These are phyloP conservation scores for Furcasterigmium furcatum DNA, from an alignment of 2,329 filamentous ascomycete species.

Conservation along the genomic window DNA sequence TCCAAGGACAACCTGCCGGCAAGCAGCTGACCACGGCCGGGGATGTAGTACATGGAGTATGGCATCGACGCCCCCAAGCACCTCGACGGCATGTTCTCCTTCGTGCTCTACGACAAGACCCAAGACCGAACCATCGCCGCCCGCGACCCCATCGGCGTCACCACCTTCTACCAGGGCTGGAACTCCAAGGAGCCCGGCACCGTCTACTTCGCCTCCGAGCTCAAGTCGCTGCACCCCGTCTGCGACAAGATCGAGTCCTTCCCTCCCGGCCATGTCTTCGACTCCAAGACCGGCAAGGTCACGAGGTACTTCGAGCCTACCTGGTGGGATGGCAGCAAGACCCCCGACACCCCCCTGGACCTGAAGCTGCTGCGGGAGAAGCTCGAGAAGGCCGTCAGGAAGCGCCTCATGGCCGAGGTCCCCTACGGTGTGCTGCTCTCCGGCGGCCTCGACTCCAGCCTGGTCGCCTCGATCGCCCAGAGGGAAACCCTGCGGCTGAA, in stretches of 20 bases:
- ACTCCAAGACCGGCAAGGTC: constrained; percentile 83
- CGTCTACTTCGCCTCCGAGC: constrained; percentile 94
- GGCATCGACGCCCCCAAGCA: constrained; percentile 88
- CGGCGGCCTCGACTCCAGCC: constrained; percentile 90
- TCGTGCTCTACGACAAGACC: constrained; percentile 94
- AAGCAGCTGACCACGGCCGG: neutral
- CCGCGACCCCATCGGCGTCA: constrained; percentile 94
- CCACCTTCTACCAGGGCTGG: constrained; percentile 95
- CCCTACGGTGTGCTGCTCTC: constrained; percentile 95
- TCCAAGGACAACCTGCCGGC: neutral
- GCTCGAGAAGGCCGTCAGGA: constrained; percentile 88
- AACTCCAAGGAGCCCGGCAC: constrained; percentile 78
- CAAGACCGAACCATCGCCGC: constrained; percentile 91
- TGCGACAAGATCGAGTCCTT: constrained; percentile 95
- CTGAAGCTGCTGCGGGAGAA: constrained; percentile 77
- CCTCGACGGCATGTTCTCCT: constrained; percentile 99
- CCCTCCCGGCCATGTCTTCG: constrained; percentile 92
- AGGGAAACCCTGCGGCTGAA: constrained; percentile 81
- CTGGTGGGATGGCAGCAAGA: constrained; percentile 82
- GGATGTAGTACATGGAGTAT: constrained; percentile 78
- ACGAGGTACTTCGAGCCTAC: constrained; percentile 88
- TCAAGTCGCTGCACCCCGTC: constrained; percentile 89
- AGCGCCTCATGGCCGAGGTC: constrained; percentile 97
- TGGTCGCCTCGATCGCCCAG: constrained; percentile 94
- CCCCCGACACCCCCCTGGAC: constrained; percentile 79